Evolutionary conservation across 345 rosid species (phyloP).

Genomic region (Raphanus raphanistrum): DNA sequence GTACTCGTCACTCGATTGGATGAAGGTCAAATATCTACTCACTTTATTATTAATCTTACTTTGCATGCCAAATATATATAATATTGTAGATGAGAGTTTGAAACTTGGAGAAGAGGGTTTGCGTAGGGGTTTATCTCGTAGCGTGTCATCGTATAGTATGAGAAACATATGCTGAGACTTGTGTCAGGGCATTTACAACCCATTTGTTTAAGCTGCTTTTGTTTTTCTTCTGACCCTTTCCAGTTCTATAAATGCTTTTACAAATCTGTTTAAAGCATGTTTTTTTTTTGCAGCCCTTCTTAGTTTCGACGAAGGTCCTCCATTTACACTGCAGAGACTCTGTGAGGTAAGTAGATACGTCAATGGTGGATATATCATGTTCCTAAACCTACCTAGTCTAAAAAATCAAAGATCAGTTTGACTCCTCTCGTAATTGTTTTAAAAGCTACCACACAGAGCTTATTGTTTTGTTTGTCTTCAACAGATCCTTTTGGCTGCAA

Average conservation of each 20-base stretch:
- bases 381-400: background rate
- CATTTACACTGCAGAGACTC: conserved; percentile 92
- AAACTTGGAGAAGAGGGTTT: no score
- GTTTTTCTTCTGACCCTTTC: background rate
- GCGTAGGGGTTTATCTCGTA: background rate
- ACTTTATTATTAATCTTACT: conserved; percentile 19
- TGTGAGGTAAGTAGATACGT: conserved; percentile 63
- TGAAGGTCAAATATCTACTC: conserved; percentile 55
- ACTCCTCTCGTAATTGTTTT: background rate
- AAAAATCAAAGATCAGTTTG: no score
- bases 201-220: background rate
- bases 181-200: background rate
- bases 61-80: background rate
- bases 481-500: conserved; percentile 80
- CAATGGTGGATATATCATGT: background rate
- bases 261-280: background rate
- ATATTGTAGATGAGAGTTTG: background rate
- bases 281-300: conserved; percentile 56
- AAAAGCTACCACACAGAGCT: background rate
- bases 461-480: background rate
- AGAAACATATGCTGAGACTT: conserved; percentile 8
- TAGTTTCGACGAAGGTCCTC: conserved; percentile 82
- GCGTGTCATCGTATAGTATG: conserved; percentile 2
- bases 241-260: background rate
- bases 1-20: conserved; percentile 65